Evolutionary conservation across 805 yeast genomes (phyloP), one percentile per base, ranked within the genome.

Genomic region (Cyberlindnera amylophila): DNA sequence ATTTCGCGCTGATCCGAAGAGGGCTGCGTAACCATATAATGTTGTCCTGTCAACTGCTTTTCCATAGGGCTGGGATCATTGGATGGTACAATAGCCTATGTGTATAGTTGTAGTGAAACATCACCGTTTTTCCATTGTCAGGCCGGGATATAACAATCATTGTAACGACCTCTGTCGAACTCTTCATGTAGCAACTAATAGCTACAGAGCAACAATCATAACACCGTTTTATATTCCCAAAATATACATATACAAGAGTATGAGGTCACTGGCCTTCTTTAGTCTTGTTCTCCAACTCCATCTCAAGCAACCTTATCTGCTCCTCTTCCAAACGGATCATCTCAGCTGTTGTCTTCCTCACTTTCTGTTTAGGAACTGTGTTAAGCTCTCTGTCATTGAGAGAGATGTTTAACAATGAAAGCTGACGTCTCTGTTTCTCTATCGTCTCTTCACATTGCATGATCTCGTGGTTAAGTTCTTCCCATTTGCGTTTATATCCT

Each of bases 301-400:
- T 50, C 44, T 77, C 76, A 29, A 79, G 56, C 16, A 55, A 56
- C 34, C 48, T 57, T 8, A 79, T 70, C 50, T 74, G 79, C 15
- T 55, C 61, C 49, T 72, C 76, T 46, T 75, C 82, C 29, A 58
- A 58, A 5, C 50, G 59, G 2, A 79, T 72, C 39, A 70, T 47
- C 30, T 67, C 72, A 11, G 27, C 21, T 2, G 44, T 48, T 4
- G 47, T 38, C 32, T 34, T 38, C 17, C 7, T 16, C 13, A 29
- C 19, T n/a, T 18, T 24, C 19, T 50, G 34, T 51, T 39, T 41
- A 59, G 53, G 18, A 44, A 47, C 19, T 44, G 28, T 19, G 10
- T 40, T 13, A 17, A 38, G 32, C 4, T 47, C 46, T 23, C 53
- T 34, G 24, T 49, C 64, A 39, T 43, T 53, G 32, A 61, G 46